Percentiles rank a stretch among this genome's conserved stretches.
Conservation (phyloP, 106 monocot species). For the Amphibolis antarctica region DNA sequence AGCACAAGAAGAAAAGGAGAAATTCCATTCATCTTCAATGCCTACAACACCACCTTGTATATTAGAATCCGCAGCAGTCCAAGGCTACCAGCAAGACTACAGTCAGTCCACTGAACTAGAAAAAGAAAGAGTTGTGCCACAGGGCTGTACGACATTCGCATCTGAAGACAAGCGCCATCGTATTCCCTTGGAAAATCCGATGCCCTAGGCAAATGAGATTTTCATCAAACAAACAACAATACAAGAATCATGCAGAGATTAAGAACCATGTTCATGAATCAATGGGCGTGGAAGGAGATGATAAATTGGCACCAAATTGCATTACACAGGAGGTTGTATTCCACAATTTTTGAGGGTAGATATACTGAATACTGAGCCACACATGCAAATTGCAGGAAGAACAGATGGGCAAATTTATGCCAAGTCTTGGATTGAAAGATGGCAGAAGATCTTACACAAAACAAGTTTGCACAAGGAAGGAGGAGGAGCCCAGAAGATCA, state of each 20-base stretch:
- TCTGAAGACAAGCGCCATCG: constrained; percentile 27
- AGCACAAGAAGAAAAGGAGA: not conserved
- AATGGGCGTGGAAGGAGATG: not conserved
- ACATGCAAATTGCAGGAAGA: too few species aligned
- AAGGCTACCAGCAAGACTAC: constrained; percentile 73
- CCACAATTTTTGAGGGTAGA: too few species aligned
- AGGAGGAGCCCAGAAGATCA: too few species aligned
- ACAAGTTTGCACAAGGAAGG: too few species aligned
- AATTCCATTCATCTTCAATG: constrained; percentile 34
- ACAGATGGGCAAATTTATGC: too few species aligned
- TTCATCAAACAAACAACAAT: not conserved
- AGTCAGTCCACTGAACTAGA: constrained; percentile 76
- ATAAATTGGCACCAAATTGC: too few species aligned
- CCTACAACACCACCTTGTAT: constrained; percentile 34
- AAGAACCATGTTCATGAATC: not conserved
- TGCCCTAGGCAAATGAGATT: constrained; percentile 15
- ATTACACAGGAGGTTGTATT: too few species aligned
- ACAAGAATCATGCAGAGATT: not conserved
- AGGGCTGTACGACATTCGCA: constrained; percentile 27
- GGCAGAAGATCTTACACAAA: too few species aligned
- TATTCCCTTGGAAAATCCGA: constrained; percentile 55
- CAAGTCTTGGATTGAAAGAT: too few species aligned
- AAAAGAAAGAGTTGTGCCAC: constrained; percentile 29
- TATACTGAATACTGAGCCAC: too few species aligned
- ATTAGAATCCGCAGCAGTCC: constrained; percentile 50